Evolutionary conservation across 345 rosid genomes (phyloP).

Genomic region (Kernera saxatilis): DNA sequence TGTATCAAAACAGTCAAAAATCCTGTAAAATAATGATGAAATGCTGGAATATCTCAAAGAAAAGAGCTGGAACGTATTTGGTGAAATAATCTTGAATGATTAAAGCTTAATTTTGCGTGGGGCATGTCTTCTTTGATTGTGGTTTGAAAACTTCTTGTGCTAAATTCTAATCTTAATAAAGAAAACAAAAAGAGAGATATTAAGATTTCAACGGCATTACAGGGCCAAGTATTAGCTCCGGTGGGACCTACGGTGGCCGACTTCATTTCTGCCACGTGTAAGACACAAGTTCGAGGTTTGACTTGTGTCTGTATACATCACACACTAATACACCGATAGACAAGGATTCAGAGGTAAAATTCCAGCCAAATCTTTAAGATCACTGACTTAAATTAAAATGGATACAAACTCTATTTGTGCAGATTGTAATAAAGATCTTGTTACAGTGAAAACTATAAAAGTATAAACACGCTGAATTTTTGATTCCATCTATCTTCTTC

Average conservation of each 20-base stretch:
- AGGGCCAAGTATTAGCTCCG: constrained; percentile 22
- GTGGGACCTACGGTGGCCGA: constrained; percentile 32
- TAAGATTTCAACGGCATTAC: constrained; percentile 20
- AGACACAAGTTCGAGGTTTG: not conserved
- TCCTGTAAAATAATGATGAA: constrained; percentile 19
- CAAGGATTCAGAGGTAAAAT: not conserved
- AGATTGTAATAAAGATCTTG: not conserved
- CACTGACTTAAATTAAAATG: not conserved
- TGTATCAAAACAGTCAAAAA: not conserved
- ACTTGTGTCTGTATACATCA: not conserved
- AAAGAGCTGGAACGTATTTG: constrained; percentile 25
- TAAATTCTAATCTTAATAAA: not conserved
- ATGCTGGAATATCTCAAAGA: constrained; percentile 21
- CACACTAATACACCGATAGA: not conserved
- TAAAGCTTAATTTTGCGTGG: constrained; percentile 22
- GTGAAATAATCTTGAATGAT: constrained; percentile 25
- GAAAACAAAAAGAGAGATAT: constrained; percentile 11
- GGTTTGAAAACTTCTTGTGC: constrained; percentile 28
- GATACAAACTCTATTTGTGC: not conserved
- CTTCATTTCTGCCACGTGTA: constrained; percentile 14
- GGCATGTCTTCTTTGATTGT: constrained; percentile 18
- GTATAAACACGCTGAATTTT: constrained; percentile 6
- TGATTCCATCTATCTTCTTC: not conserved
- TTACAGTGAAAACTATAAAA: constrained; percentile 2
- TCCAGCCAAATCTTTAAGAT: not conserved